Base-by-base conservation (phyloP, 345 rosid species). In the Linum tenue region DNA sequence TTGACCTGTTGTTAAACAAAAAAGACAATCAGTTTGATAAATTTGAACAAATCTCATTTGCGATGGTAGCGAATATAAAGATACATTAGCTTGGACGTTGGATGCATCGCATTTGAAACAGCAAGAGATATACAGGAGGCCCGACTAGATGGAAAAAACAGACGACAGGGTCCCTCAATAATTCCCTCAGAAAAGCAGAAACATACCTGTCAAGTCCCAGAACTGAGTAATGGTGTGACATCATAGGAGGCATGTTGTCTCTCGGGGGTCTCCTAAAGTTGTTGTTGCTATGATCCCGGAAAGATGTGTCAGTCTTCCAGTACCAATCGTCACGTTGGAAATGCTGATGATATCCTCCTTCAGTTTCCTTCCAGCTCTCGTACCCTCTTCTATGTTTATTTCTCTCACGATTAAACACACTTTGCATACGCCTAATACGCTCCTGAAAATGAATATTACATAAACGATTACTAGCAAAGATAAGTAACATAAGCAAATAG, bases 311-410 rank as follows among this genome's bases (percentile, higher is more conserved):
- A 14, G 88, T 69, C 64, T 94, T 90, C 97, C 97, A 94, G 75
- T 94, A 90, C 99, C 99, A 94, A 78, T 94, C 97, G 68, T 94
- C 90, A 55, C 96, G 85, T 84, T 94, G 99, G 72, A 78, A 90
- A 56, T 88, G 86, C 67, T 92, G 97, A 81, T 84, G 84, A 82
- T 86, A 85, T 39, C 84, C 82, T 70, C 81, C 82, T 31, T 80
- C 90, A 80, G 72, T 78, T 72, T 90, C 89, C 76, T 63, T 85
- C 99, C 97, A 94, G 73, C 81, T 84, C 77, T 90, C 97, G 37
- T 81, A 86, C 58, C 86, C 79, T 55, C 85, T 84, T 67, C 74
- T 83, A 65, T 79, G 76, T 68, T 94, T 94, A 73, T 77, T 83
- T 78, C 95, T 80, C 76, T 86, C 97, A 68, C 99, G 81, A 77